Evolutionary conservation across 2,329 filamentous ascomycete species (phyloP), one percentile per base, ranked within the genome.

Genomic region (Biscogniauxia marginata): DNA sequence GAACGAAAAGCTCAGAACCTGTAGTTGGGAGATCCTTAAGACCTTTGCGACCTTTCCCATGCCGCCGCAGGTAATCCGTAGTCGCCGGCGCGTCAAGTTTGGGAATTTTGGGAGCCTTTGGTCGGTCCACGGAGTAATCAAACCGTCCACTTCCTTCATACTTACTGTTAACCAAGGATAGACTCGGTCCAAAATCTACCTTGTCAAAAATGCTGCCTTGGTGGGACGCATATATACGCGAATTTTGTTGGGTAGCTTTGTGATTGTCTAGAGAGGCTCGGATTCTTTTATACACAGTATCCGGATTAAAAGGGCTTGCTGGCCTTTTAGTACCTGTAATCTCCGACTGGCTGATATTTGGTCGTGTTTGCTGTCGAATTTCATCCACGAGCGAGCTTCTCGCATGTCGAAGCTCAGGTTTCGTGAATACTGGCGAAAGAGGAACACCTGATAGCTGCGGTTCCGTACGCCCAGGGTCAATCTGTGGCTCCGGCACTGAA

Each of bases 221-320:
- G 7, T 75, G 73, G 19, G 60, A 65, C 3, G 63, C 57, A 20
- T 56, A 61, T 18, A 65, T 52, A 24, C 55, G 60, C 4, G 67
- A 67, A 47, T 69, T 67, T 49, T 65, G 59, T 54, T 55, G 59
- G 39, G 55, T 45, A 57, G 63, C 54, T 44, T 57, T 51, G 49
- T 65, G 43, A 56, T 64, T 69, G 22, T 70, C 68, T 23, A 82
- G 63, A 11, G 80, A 80, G 3, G 82, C 80, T 25, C 76, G 73
- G 8, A 86, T 77, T 44, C 81, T 76, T 66, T 85, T 85, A 66
- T 81, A 85, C 1, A 86, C 82, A 0, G 80, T 82, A 57, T 83
- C 76, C 2, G 81, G 77, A 49, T 82, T 80, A 58, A 85, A 85
- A 0, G 83, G 83, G 59, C 83, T 86, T 1, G 77, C 73, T 13